Base-by-base conservation (phyloP, 164 flowering plant genomes). In the Vitis rotundifolia region DNA sequence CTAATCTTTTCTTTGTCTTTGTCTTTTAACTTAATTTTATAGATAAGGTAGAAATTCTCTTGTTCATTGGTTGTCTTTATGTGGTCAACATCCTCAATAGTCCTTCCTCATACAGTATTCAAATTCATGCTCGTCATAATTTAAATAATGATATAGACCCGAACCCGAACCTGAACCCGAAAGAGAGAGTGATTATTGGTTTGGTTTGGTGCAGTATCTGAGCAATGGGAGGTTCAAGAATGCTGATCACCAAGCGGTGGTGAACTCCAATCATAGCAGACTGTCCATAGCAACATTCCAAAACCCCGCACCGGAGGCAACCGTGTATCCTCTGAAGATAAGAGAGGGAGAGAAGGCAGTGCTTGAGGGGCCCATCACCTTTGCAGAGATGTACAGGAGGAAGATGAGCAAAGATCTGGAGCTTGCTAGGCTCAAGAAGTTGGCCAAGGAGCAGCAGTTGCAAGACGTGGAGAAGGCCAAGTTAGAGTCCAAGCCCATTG, bases 171-270 rank as follows among this genome's bases (percentile, higher is more conserved):
- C 44, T 5, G 44, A 31, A 31, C 26, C 26, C 26, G 26, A 31
- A 4, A 0, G 0, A 0, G 66, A 13, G n/a, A 64, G 18, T 49
- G 54, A 18, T 31, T 4, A 50, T 50, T 4, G 37, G 19, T 64
- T n/a, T 50, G 4, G 48, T 37, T 0, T 44, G 19, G 69, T 11
- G 66, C 81, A 92, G 95, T 90, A 52, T 70, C 76, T 92, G 52
- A 92, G 95, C 90, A 92, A 92, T 59, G 97, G 97, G 77, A 89
- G 97, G 82, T 92, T 92, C 89, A 89, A 78, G 90, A 92, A 87
- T 49, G 97, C 93, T 0, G 97, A 92, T 50, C 97, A 92, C 77
- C 97, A 89, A 66, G 97, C 97, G 3, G 97, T 92, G 74, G 97
- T 92, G 83, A 92, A 92, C 84, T 87, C 93, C 8, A 78, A 88